Percentiles rank a stretch among this genome's conserved stretches.
These are phyloP conservation scores for Neoboletus brunneissimus DNA, from an alignment of 768 basidiomycete genomes.

Conservation along the genomic window DNA sequence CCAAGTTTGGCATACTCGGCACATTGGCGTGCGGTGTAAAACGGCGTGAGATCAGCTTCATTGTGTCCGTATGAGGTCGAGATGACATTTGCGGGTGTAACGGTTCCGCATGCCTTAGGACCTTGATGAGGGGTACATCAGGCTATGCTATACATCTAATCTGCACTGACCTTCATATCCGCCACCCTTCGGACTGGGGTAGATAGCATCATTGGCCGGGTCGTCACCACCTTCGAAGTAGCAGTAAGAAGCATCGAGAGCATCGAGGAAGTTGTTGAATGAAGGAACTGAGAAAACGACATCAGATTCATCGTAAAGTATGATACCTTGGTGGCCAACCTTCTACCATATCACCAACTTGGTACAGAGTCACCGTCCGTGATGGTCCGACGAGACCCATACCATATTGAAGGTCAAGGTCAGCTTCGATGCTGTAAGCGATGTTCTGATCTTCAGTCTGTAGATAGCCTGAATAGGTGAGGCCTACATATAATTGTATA, in stretches of 20 bases:
- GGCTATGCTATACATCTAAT: not conserved
- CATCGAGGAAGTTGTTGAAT: slow-evolving; percentile 36
- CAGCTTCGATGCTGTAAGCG: slow-evolving; percentile 29
- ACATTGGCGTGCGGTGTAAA: slow-evolving; percentile 42
- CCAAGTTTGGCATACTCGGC: slow-evolving; percentile 46
- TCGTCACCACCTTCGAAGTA: slow-evolving; percentile 27
- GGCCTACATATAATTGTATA: not conserved
- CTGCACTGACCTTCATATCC: slow-evolving; percentile 21
- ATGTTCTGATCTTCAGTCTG: slow-evolving; percentile 27
- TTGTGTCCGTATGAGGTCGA: slow-evolving; percentile 41
- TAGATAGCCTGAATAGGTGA: slow-evolving; percentile 21
- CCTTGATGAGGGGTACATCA: slow-evolving; percentile 1
- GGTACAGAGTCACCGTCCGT: slow-evolving; percentile 31
- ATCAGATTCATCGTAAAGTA: not conserved
- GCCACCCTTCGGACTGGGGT: slow-evolving; percentile 22
- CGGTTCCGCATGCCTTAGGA: slow-evolving; percentile 38
- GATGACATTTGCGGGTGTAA: slow-evolving; percentile 36
- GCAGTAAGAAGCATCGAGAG: slow-evolving; percentile 33
- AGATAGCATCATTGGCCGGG: slow-evolving; percentile 24
- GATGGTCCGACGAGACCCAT: too few species aligned
- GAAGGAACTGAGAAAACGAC: slow-evolving; percentile 17
- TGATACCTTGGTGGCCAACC: slow-evolving; percentile 10
- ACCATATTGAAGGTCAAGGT: too few species aligned
- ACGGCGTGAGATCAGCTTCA: slow-evolving; percentile 35
- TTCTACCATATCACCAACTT: slow-evolving; percentile 29